phyloP scores from a whole-genome alignment of 768 basidiomycete species.

The Mycena filopes region DNA sequence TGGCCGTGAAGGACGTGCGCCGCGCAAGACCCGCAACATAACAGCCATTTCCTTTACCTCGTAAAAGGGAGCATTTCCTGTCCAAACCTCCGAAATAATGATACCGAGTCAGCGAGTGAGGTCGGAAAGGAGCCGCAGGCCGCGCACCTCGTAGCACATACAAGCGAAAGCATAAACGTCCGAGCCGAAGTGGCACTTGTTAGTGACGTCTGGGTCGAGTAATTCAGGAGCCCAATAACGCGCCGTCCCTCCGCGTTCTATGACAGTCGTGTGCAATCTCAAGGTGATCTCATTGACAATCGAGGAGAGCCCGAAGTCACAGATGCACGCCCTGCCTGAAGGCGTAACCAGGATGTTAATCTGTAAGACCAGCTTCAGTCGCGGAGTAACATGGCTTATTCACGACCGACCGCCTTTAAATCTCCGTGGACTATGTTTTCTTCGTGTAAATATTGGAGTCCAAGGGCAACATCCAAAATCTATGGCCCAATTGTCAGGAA shows the following conservation, averaged over 20 bases:
- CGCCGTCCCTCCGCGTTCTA: too few species aligned
- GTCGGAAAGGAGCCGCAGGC: not conserved
- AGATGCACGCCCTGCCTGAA: too few species aligned
- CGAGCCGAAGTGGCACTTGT: too few species aligned
- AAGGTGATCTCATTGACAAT: too few species aligned
- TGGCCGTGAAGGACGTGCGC: not conserved
- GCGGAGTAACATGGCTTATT: too few species aligned
- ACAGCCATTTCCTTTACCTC: not conserved
- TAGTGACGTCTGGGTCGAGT: too few species aligned
- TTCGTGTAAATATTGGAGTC: constrained; percentile 31
- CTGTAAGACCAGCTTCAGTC: not conserved
- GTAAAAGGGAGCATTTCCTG: not conserved
- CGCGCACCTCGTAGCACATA: constrained; percentile 10
- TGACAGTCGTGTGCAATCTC: too few species aligned
- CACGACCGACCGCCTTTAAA: constrained; percentile 22
- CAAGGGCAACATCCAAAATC: constrained; percentile 4
- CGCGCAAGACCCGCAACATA: not conserved
- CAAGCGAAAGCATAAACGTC: too few species aligned
- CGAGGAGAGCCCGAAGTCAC: too few species aligned
- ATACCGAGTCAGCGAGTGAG: too few species aligned
- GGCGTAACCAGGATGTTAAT: too few species aligned
- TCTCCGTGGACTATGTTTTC: constrained; percentile 21
- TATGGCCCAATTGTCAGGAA: not conserved
- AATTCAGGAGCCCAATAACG: too few species aligned
- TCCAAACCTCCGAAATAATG: not conserved